Base-by-base conservation (phyloP, 1,284 basidiomycete species). In the Cutaneotrichosporon arboriforme region DNA sequence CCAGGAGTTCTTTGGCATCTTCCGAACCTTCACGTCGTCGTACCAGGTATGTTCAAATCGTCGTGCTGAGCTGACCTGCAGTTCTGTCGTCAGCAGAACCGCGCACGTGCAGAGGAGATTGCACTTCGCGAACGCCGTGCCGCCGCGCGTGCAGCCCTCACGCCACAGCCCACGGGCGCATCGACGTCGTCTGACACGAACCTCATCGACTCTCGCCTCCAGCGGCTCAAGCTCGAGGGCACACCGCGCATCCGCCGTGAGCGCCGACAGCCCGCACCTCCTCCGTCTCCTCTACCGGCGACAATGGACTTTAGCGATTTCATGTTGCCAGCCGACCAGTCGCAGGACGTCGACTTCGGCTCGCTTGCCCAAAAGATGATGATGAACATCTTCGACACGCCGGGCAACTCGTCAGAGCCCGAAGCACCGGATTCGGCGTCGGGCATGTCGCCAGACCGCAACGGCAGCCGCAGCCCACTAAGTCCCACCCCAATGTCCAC, bases 11-110 rank as follows among this genome's bases (percentile, higher is more conserved):
- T 97, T 90, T 75, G 89, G 85, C 15, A 85, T 93, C 65, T 94
- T 96, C 81, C 90, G 93, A 76, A 93, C 88, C 2, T 96, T 96
- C 65, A 82, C 91, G 21, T 91, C 87, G 0, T 92, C 90, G 1
- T 96, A 92, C 75, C 86, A 82, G 81, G 90, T 89, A 60, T 57
- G 79, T 62, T 47, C 58, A 35, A 46, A 31, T 22, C 22, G 17
- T 14, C 22, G 31, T 22, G 13, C 26, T 8, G 7, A 14, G 33
- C 60, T 57, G 38, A 47, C 43, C 14, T 31, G 52, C 62, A 92
- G 88, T 90, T 90, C 86, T 92, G 88, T 71, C 85, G 86, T 70
- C 61, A 72, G 17, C 87, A 91, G 44, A 93, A 93, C 67, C 80
- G 62, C 36, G 64, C 64, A 13, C 51, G 68, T 74, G 77, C 41